A percentile compares a stretch with the other conserved stretches of the same genome.
Conservation (phyloP, 805 yeast species). For the Candida schatavii region DNA sequence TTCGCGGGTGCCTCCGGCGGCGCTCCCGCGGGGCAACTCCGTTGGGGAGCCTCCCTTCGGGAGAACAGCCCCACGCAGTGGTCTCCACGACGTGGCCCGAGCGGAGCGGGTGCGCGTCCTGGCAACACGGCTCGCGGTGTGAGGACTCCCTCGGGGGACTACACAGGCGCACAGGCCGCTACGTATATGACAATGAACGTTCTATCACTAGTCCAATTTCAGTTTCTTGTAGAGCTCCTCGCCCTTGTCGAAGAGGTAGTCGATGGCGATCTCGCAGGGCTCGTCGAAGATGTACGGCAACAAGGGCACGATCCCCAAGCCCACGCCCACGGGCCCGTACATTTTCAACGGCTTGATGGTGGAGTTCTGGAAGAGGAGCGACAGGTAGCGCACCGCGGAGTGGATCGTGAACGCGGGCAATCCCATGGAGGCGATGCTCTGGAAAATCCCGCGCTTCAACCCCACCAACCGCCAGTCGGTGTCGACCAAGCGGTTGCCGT, state of each 20-base stretch:
- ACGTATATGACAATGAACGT: background rate
- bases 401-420: constrained; percentile 86
- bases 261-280: constrained; percentile 73
- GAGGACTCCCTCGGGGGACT: too few relatives aligned
- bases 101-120: too few relatives aligned
- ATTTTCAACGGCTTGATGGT: constrained; percentile 47
- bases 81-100: too few relatives aligned
- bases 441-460: constrained; percentile 74
- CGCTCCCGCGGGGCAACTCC: too few relatives aligned
- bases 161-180: too few relatives aligned
- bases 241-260: constrained; percentile 55
- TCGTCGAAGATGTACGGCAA: constrained; percentile 79
- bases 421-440: constrained; percentile 81
- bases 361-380: constrained; percentile 56
- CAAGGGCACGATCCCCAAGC: constrained; percentile 72
- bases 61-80: too few relatives aligned
- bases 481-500: constrained; percentile 31
- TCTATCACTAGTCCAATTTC: background rate
- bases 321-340: constrained; percentile 78
- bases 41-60: too few relatives aligned
- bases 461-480: constrained; percentile 67
- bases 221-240: constrained; percentile 25
- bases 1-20: too few relatives aligned
- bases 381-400: constrained; percentile 68
- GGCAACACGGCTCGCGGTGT: too few relatives aligned